These are phyloP conservation scores for Lactifluus piperatus DNA, from an alignment of 768 basidiomycete species.

Conservation along the genomic window DNA sequence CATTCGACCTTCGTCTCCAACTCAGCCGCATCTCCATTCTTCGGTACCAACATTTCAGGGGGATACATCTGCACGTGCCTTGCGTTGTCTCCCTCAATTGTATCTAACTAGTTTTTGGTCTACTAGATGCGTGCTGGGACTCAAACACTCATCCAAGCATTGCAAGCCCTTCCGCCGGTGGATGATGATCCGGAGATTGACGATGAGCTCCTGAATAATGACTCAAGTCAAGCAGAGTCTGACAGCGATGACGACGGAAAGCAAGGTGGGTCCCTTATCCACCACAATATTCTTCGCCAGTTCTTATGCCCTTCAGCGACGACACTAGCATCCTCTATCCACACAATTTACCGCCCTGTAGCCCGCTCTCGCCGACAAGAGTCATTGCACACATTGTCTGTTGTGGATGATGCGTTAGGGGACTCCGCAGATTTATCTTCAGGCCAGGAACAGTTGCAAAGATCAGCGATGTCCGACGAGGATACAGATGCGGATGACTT, in stretches of 20 bases:
- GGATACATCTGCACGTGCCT: slow-evolving; percentile 55
- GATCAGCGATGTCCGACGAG: slow-evolving; percentile 10
- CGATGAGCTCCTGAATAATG: slow-evolving; percentile 44
- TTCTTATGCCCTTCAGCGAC: slow-evolving; percentile 28
- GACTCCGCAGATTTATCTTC: background rate
- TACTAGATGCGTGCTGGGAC: slow-evolving; percentile 83
- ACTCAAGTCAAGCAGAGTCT: slow-evolving; percentile 35
- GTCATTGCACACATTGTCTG: slow-evolving; percentile 14
- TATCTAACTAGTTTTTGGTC: slow-evolving; percentile 12
- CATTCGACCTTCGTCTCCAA: slow-evolving; percentile 66
- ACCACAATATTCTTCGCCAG: background rate
- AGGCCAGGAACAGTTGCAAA: slow-evolving; percentile 1
- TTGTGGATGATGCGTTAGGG: slow-evolving; percentile 19
- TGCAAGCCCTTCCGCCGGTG: slow-evolving; percentile 78
- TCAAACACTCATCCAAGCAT: slow-evolving; percentile 81
- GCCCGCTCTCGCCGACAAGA: slow-evolving; percentile 51
- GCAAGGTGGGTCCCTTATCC: slow-evolving; percentile 22
- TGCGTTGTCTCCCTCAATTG: slow-evolving; percentile 1
- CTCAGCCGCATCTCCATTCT: slow-evolving; percentile 36
- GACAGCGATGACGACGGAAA: slow-evolving; percentile 62
- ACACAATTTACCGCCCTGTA: slow-evolving; percentile 76
- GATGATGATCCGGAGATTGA: slow-evolving; percentile 62
- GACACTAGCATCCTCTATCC: slow-evolving; percentile 72
- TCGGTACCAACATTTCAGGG: slow-evolving; percentile 49
- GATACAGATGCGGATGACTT: slow-evolving; percentile 22